Evolutionary conservation across 305 asterid species (phyloP).

Genomic region (Withania somnifera): DNA sequence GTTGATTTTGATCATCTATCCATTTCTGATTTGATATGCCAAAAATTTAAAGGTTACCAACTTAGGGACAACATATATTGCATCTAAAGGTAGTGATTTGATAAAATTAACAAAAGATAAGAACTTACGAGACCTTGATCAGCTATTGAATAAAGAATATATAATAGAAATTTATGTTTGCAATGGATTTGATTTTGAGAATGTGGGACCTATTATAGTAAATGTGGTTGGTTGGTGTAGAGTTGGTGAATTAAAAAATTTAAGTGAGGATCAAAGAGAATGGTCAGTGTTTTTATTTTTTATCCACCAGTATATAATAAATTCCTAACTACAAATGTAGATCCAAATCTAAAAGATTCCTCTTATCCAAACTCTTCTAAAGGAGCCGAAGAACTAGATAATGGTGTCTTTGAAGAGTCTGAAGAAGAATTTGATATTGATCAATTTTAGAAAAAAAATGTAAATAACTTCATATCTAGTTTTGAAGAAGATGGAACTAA

Average conservation of each 20-base stretch:
- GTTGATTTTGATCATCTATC: background rate
- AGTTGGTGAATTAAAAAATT: too few relatives aligned
- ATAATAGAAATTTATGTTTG: background rate
- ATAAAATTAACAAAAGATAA: background rate
- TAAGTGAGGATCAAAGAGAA: background rate
- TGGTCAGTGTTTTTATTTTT: background rate
- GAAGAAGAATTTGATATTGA: too few relatives aligned
- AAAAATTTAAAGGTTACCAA: too few relatives aligned
- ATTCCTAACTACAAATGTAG: background rate
- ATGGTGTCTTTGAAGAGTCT: too few relatives aligned
- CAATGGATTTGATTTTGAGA: background rate
- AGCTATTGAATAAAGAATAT: background rate
- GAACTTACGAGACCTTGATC: background rate
- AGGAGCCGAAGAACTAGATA: background rate
- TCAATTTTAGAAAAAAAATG: too few relatives aligned
- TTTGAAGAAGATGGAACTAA: background rate
- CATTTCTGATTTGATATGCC: too few relatives aligned
- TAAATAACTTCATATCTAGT: background rate
- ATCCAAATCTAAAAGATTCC: background rate
- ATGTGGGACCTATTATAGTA: background rate
- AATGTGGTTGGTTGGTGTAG: background rate
- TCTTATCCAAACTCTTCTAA: background rate
- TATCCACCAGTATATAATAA: background rate
- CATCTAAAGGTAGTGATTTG: background rate
- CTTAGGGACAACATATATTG: background rate